Conservation (phyloP, 2,329 filamentous ascomycete genomes). For the Oidium heveae region DNA sequence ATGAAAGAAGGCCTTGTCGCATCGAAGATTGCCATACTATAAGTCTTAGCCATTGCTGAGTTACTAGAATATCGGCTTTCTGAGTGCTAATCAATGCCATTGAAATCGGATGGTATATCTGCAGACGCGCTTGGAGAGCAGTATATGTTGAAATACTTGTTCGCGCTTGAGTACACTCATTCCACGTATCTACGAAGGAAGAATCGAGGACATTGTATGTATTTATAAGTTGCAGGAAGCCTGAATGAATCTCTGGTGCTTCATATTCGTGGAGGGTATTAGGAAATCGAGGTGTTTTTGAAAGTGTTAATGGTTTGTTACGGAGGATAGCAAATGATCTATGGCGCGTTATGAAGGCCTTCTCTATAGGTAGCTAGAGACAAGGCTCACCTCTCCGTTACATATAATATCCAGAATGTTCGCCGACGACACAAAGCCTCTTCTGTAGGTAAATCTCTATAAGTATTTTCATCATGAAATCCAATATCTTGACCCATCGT, state of each 20-base stretch:
- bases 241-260: constrained; percentile 24
- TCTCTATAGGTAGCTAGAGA: neutral
- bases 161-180: constrained; percentile 25
- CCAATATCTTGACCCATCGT: constrained; percentile 31
- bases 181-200: constrained; percentile 37
- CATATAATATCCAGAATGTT: constrained; percentile 36
- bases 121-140: constrained; percentile 28
- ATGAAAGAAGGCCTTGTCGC: constrained; percentile 36
- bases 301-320: constrained; percentile 35
- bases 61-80: constrained; percentile 41
- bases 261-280: constrained; percentile 27
- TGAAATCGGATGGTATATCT: constrained; percentile 12
- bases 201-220: constrained; percentile 38
- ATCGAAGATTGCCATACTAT: constrained; percentile 53
- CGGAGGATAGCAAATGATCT: constrained; percentile 38
- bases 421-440: constrained; percentile 28
- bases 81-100: constrained; percentile 30
- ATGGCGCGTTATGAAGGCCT: neutral
- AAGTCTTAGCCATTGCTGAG: constrained; percentile 43
- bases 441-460: constrained; percentile 21
- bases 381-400: constrained; percentile 26
- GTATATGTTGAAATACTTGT: constrained; percentile 14
- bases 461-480: constrained; percentile 31
- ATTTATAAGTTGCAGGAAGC: constrained; percentile 33
- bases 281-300: constrained; percentile 30